Base-by-base conservation (phyloP, 768 basidiomycete species). In the Naganishia vaughanmartiniae region DNA sequence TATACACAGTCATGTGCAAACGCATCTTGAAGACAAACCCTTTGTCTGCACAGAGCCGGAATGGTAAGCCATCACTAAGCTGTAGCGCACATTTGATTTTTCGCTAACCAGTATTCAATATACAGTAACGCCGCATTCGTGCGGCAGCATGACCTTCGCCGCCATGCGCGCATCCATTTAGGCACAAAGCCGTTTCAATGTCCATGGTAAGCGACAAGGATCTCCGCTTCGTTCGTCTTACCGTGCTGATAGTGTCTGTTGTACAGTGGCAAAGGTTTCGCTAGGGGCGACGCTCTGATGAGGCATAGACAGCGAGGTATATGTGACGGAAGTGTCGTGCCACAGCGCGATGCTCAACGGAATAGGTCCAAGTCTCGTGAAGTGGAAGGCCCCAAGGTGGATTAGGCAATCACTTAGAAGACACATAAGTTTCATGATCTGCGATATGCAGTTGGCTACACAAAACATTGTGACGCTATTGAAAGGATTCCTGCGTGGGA, bases 11-110 rank as follows among this genome's bases (percentile, higher is more conserved):
- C 83, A 84, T 74, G 82, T 83, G 65, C 83, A 84, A 72, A 83
- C 82, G 42, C 83, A 84, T 71, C 74, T 84, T 19, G 82, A 83
- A 70, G 82, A 83, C 77, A 83, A 83, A 77, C 83, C 83, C 15
- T 83, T 78, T 71, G 73, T 79, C 1, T 84, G 83, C 69, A 72
- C 75, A 0, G 78, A 77, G 34, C 71, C 74, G n/a, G 80, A 80
- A 54, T 83, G 83, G 82, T 83, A 65, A 74, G 83, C 79, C 31
- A n/a, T 14, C 11, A 55, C 15, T 12, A 45, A 63, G 60, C 42
- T 42, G 0, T 15, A 2, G 60, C 24, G 17, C 46, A 17, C 39
- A n/a, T 39, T 17, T 33, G n/a, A n/a, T n/a, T 21, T 45, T 19
- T 17, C 42, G 58, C 63, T 36, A 9, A 39, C 45, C 21, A 63